These are phyloP conservation scores for Geranium incanum DNA, from an alignment of 441 rosid genomes.

Conservation along the genomic window DNA sequence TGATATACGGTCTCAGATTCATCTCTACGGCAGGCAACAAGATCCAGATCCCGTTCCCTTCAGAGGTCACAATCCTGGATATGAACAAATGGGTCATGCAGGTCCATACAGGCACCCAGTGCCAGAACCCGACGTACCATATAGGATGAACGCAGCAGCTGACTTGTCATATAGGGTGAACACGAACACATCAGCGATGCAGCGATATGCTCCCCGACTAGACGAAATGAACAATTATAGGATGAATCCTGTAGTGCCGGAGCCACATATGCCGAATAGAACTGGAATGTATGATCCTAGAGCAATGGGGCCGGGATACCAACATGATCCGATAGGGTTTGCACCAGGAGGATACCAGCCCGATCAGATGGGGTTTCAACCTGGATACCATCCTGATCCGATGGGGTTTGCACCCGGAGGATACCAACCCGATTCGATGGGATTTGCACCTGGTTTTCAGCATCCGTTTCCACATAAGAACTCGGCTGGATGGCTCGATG, in stretches of 20 bases:
- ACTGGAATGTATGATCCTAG: constrained; percentile 28
- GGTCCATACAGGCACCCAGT: constrained; percentile 23
- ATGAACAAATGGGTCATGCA: constrained; percentile 29
- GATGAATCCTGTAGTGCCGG: constrained; percentile 31
- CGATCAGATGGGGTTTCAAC: no score
- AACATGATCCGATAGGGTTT: constrained; percentile 28
- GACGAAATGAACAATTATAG: constrained; percentile 49
- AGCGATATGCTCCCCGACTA: constrained; percentile 53
- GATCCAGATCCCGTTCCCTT: constrained; percentile 13
- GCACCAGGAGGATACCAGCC: no score
- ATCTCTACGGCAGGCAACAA: constrained; percentile 27
- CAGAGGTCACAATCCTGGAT: constrained; percentile 17
- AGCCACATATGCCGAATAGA: constrained; percentile 24
- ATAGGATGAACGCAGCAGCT: constrained; percentile 10
- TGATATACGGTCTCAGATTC: constrained; percentile 24
- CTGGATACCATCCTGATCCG: no score
- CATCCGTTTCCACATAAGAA: constrained; percentile 24
- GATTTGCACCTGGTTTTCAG: constrained; percentile 38
- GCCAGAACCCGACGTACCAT: neutral
- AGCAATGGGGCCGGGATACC: constrained; percentile 23
- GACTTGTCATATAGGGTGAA: constrained; percentile 29
- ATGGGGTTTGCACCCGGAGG: no score
- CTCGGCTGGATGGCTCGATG: constrained; percentile 63
- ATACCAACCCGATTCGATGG: no score
- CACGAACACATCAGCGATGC: constrained; percentile 34